Evolutionary conservation across 202 grass and related monocot species (phyloP), one percentile per base, ranked within the genome.

Genomic region (Setaria italica): DNA sequence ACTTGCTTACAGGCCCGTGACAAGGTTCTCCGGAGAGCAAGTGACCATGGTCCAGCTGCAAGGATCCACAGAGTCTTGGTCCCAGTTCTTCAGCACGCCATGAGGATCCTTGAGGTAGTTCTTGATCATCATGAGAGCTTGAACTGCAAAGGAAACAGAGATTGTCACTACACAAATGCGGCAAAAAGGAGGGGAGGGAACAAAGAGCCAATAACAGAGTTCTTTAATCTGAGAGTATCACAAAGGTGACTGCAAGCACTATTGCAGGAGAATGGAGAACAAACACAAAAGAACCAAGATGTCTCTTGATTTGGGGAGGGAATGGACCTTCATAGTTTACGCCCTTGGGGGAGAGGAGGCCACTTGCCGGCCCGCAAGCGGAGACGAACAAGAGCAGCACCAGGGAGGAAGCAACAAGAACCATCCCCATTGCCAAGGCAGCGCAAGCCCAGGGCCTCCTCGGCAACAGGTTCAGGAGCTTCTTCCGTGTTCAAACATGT

Each of bases 11-110:
- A 99, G 72, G 81, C 90, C 82, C 50, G 83, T 92, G 58, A 99
- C 97, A 17, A 94, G 66, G 74, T 91, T 92, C 62, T 94, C 90
- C 29, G 85, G 82, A 33, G 97, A 99, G 50, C 97, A 99, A 56
- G 92, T 91, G 78, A 99, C 94, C 94, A 93, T 96, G 16, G 94
- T 94, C 94, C 94, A 99, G 88, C 92, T 97, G 84, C 97, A 99
- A 84, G 97, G 97, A 94, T 99, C 97, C 8, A 99, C 97, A 25
- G 97, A 90, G 84, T 99, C 90, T 79, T 94, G 89, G 84, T 99
- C 97, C 97, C 97, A 99, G 85, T 99, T 96, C 77, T 94, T 88
- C 67, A 99, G 86, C 74, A 85, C 90, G 32, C 94, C 92, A 75
- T 94, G 94, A 41, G 97, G 97, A 64, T 99, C 97, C 70, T 92